phyloP scores from a whole-genome alignment of 2,329 filamentous ascomycete genomes.

The Fusarium solani-melongenae region DNA sequence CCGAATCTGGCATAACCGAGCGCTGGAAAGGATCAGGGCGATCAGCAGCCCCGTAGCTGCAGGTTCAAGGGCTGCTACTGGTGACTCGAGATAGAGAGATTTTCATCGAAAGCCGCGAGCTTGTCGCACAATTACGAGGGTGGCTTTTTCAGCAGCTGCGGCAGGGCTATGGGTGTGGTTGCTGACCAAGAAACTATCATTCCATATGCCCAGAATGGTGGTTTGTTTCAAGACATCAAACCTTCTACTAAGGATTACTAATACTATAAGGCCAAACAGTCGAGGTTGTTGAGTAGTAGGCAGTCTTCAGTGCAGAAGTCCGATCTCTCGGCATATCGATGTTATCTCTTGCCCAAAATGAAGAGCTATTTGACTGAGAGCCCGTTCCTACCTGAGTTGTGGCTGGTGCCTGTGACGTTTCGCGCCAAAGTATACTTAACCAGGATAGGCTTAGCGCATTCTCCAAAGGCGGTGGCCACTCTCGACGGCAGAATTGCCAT shows the following conservation, averaged over 20 bases:
- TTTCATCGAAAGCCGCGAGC: not conserved
- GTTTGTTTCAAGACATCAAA: not conserved
- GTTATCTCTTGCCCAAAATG: not conserved
- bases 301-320: not conserved
- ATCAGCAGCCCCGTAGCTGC: not conserved
- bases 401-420: not conserved
- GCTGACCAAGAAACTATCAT: not conserved
- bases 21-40: not conserved
- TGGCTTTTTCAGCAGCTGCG: not conserved
- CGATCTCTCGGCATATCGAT: not conserved
- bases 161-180: not conserved
- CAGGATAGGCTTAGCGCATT: not conserved
- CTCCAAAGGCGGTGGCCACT: conserved; percentile 25
- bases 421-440: not conserved
- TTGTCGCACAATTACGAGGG: not conserved
- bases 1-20: conserved; percentile 19
- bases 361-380: not conserved
- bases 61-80: not conserved
- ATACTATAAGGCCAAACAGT: not conserved
- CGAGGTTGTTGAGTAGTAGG: not conserved
- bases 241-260: not conserved
- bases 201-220: not conserved
- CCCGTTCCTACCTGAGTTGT: not conserved
- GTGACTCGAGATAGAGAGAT: not conserved
- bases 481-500: conserved; percentile 44